Conservation (phyloP, 2,329 filamentous ascomycete genomes). For the Pseudonectria foliicola region DNA sequence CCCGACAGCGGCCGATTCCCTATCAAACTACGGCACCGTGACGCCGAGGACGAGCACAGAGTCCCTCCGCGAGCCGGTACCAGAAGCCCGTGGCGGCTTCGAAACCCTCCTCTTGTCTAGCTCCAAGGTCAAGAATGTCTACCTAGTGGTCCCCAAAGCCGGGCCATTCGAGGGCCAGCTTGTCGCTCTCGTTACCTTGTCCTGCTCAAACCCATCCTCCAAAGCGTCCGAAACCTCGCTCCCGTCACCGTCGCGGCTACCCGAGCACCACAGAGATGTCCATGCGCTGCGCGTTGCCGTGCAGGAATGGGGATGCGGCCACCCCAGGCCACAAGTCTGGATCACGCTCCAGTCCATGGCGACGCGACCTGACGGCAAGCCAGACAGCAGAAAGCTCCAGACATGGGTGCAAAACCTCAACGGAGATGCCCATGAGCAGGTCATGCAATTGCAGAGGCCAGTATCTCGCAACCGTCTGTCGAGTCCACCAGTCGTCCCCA, state of each 20-base stretch:
- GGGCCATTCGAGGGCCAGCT: conserved; percentile 43
- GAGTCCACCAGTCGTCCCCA: conserved; percentile 1
- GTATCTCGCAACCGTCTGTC: conserved; percentile 23
- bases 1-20: conserved; percentile 2
- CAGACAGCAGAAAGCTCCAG: conserved; percentile 39
- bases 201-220: conserved; percentile 7
- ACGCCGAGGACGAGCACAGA: conserved; percentile 6
- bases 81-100: conserved; percentile 10
- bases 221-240: conserved; percentile 29
- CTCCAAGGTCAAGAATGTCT: conserved; percentile 33
- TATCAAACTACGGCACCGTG: conserved; percentile 10
- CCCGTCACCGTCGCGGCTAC: conserved; percentile 27
- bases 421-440: conserved; percentile 37
- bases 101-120: conserved; percentile 35
- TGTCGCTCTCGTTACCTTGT: conserved; percentile 39
- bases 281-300: conserved; percentile 34
- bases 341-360: conserved; percentile 41
- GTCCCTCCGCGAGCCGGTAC: conserved; percentile 1
- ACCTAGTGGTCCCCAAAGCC: conserved; percentile 39
- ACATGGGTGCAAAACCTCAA: conserved; percentile 49
- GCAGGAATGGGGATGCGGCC: conserved; percentile 25
- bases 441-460: conserved; percentile 37
- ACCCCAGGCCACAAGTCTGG: conserved; percentile 39
- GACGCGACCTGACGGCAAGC: conserved; percentile 29
- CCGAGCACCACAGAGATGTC: conserved; percentile 35